Percentiles rank a stretch among this genome's conserved stretches.
phyloP scores from a whole-genome alignment of 2,329 filamentous ascomycete species.

The Colletotrichum sp. region DNA sequence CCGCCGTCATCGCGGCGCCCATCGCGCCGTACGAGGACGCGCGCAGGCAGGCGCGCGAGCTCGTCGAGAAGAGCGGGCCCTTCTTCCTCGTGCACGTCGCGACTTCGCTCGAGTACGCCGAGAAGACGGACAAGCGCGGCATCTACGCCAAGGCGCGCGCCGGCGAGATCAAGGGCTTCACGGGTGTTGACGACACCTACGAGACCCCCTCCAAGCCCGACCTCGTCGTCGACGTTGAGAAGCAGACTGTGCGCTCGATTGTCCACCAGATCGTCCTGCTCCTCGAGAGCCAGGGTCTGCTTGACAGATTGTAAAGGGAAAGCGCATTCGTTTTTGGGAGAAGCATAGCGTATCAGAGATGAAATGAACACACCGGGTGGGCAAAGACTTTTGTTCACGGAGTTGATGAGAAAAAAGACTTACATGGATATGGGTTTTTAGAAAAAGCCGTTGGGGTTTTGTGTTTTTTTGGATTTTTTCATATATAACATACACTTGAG shows the following conservation, averaged over 20 bases:
- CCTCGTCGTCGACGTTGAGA: slow-evolving; percentile 83
- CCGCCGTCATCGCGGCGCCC: slow-evolving; percentile 93
- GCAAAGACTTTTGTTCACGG: background rate
- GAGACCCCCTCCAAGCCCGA: slow-evolving; percentile 84
- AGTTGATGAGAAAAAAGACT: background rate
- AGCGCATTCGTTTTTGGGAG: background rate
- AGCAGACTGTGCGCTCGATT: slow-evolving; percentile 87
- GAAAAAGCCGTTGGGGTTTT: background rate
- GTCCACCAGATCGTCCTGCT: slow-evolving; percentile 97
- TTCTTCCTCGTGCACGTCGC: slow-evolving; percentile 97
- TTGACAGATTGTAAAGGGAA: slow-evolving; percentile 68
- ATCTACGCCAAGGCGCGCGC: slow-evolving; percentile 84
- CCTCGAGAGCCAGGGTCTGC: slow-evolving; percentile 85
- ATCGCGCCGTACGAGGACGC: slow-evolving; percentile 91
- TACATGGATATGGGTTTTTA: background rate
- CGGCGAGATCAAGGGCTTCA: slow-evolving; percentile 98
- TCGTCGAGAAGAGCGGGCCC: slow-evolving; percentile 85
- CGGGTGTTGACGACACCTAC: slow-evolving; percentile 96
- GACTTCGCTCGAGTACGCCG: slow-evolving; percentile 88
- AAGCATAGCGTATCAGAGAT: background rate
- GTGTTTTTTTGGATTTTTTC: background rate
- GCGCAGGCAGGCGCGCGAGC: slow-evolving; percentile 78
- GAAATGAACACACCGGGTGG: background rate
- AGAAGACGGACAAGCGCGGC: slow-evolving; percentile 93
- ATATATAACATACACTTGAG: background rate